phyloP scores from a whole-genome alignment of 2,329 filamentous ascomycete genomes.

The Aspergillus sp. region DNA sequence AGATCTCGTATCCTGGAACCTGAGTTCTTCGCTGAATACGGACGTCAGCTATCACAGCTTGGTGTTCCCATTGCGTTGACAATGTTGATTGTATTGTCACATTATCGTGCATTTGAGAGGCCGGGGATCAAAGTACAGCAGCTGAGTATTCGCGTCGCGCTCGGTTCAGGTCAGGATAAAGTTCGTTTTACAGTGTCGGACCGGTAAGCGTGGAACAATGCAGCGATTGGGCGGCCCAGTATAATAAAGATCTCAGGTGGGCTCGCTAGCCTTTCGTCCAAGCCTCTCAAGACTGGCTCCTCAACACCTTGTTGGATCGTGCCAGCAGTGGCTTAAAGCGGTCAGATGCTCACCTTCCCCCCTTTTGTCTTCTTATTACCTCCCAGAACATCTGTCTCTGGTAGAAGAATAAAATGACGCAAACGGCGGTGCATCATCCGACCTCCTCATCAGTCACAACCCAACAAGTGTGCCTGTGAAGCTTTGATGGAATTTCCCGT shows the following conservation, averaged over 20 bases:
- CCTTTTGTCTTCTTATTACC: background rate
- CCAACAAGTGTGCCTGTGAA: background rate
- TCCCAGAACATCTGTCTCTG: background rate
- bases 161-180: background rate
- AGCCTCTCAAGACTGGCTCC: background rate
- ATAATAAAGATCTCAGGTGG: background rate
- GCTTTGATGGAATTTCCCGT: background rate
- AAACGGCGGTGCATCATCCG: constrained; percentile 10
- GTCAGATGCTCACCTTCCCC: constrained; percentile 3
- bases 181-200: background rate
- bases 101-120: too few species aligned
- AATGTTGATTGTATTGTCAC: too few species aligned
- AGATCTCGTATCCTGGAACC: background rate
- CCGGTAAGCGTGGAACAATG: background rate
- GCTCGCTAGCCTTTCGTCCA: constrained; percentile 2
- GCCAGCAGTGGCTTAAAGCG: background rate
- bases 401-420: constrained; percentile 6
- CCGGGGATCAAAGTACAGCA: background rate
- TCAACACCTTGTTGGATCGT: background rate
- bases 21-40: too few species aligned
- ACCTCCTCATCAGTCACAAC: background rate
- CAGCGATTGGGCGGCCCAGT: background rate
- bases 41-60: background rate
- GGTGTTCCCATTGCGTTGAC: too few species aligned
- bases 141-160: background rate